Percentiles rank a stretch among this genome's conserved stretches.
These are phyloP conservation scores for Furcasterigmium sp. DNA, from an alignment of 2,329 filamentous ascomycete species.

Conservation along the genomic window DNA sequence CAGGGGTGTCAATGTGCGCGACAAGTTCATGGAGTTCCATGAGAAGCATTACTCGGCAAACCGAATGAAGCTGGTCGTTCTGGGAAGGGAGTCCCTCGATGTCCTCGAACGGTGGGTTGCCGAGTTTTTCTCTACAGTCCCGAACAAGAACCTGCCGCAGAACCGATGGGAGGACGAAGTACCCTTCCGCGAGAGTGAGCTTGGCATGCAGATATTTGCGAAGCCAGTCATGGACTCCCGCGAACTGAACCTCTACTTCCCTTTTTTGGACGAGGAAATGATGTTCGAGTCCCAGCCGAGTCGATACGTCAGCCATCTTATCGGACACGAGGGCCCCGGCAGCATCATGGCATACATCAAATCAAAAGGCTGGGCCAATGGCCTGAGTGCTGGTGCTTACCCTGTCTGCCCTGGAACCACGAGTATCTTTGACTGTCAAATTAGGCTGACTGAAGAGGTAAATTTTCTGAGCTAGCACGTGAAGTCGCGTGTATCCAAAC, in stretches of 20 bases:
- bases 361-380: conserved; percentile 83
- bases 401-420: conserved; percentile 71
- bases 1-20: conserved; percentile 75
- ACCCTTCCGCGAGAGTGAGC: conserved; percentile 42
- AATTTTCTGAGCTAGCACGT: conserved; percentile 12
- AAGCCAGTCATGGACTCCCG: conserved; percentile 89
- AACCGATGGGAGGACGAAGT: conserved; percentile 49
- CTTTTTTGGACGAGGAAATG: conserved; percentile 77
- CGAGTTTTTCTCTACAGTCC: conserved; percentile 75
- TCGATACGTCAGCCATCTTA: conserved; percentile 80
- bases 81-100: conserved; percentile 78
- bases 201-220: conserved; percentile 70
- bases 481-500: no score
- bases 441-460: conserved; percentile 79
- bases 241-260: conserved; percentile 74
- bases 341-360: conserved; percentile 90
- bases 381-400: conserved; percentile 71
- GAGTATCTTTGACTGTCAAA: conserved; percentile 72
- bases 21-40: conserved; percentile 91
- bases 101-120: conserved; percentile 78
- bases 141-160: conserved; percentile 71
- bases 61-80: conserved; percentile 83
- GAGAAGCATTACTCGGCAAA: conserved; percentile 88
- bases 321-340: conserved; percentile 88
- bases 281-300: conserved; percentile 77